Percentiles rank a stretch among this genome's conserved stretches.
phyloP scores from a whole-genome alignment of 2,329 filamentous ascomycete species.

The Trichoderma arundinaceum region DNA sequence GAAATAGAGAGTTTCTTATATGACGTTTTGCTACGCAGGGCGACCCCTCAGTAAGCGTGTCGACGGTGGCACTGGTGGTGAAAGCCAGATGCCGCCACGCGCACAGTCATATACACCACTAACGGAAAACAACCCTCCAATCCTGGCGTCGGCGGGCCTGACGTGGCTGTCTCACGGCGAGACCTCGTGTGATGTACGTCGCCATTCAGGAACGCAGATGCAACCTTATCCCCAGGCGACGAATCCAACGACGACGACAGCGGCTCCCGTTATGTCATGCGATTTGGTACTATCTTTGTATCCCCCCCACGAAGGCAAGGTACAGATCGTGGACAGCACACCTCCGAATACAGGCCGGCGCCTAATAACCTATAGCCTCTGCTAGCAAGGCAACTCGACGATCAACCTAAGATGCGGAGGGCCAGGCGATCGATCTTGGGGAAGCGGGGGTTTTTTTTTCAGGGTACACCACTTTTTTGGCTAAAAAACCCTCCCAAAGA shows the following conservation, averaged over 20 bases:
- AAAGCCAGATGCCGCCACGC: slow-evolving; percentile 11
- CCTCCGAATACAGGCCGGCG: neutral
- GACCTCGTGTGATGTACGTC: neutral
- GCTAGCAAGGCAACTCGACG: neutral
- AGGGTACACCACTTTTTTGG: neutral
- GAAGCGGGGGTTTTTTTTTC: slow-evolving; percentile 15
- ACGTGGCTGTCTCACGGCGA: neutral
- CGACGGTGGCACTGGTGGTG: neutral
- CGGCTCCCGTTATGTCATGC: slow-evolving; percentile 17
- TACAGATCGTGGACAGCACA: neutral
- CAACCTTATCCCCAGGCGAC: neutral
- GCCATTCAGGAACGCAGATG: slow-evolving; percentile 15
- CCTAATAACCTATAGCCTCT: slow-evolving; percentile 2
- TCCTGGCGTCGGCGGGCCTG: neutral
- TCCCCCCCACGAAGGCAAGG: slow-evolving; percentile 1
- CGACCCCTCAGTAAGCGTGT: slow-evolving; percentile 27
- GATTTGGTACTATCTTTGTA: slow-evolving; percentile 9
- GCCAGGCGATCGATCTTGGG: slow-evolving; percentile 24
- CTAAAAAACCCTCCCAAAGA: neutral
- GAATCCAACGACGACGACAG: neutral
- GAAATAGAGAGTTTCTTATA: neutral
- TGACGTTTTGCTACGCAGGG: slow-evolving; percentile 16
- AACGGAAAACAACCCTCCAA: slow-evolving; percentile 14
- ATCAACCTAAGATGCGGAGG: slow-evolving; percentile 23
- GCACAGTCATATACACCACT: slow-evolving; percentile 22